These are phyloP conservation scores for Nigrograna mackinnonii DNA, from an alignment of 2,329 filamentous ascomycete species.

Conservation along the genomic window DNA sequence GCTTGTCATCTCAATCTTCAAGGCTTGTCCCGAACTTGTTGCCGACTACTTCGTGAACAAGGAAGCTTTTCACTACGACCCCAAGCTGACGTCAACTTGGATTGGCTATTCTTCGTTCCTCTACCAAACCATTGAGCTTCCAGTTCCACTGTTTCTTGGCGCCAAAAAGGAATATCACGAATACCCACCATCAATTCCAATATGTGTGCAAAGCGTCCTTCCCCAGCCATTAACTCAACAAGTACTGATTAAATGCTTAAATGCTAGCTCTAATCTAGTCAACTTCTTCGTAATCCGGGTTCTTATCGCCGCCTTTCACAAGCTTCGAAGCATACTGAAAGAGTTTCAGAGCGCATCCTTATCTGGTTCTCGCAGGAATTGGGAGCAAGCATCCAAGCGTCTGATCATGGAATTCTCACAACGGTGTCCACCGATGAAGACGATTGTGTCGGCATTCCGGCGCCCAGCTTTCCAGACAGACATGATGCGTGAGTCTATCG, in stretches of 20 bases:
- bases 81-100: conserved; percentile 92
- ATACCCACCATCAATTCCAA: conserved; percentile 75
- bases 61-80: conserved; percentile 78
- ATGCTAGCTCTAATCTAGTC: conserved; percentile 75
- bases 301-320: conserved; percentile 76
- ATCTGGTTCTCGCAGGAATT: conserved; percentile 52
- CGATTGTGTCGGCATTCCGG: conserved; percentile 75
- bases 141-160: conserved; percentile 74
- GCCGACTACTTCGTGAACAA: conserved; percentile 85
- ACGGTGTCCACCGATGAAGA: conserved; percentile 79
- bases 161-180: conserved; percentile 63
- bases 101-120: conserved; percentile 90
- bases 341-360: conserved; percentile 59
- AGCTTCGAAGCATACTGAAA: conserved; percentile 67
- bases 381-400: conserved; percentile 70
- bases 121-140: conserved; percentile 77
- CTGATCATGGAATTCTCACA: conserved; percentile 76
- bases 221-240: conserved; percentile 82
- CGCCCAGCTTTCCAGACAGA: conserved; percentile 67
- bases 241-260: conserved; percentile 76
- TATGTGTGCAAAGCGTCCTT: conserved; percentile 84
- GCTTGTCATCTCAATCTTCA: conserved; percentile 78
- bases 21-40: conserved; percentile 80
- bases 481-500: conserved; percentile 77
- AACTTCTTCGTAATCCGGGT: conserved; percentile 84